Base-by-base conservation (phyloP, 257 asterid species). In the Ligustrum vulgare region DNA sequence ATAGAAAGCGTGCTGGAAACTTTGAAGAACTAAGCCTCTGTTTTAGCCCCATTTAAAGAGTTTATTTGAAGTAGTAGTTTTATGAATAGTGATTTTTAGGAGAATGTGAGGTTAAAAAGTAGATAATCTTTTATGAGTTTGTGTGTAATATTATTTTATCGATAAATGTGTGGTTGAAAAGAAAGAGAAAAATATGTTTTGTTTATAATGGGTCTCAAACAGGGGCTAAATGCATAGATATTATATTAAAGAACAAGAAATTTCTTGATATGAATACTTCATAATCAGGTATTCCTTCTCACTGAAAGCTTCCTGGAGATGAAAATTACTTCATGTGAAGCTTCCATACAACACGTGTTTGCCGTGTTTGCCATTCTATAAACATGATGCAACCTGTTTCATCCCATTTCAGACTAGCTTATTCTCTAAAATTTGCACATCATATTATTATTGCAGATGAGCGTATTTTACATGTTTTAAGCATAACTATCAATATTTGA, bases 221-320 rank as follows among this genome's bases (percentile, higher is more conserved):
- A n/a, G n/a, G n/a, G n/a, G 68, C 43, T 64, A 23, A n/a, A 22
- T 11, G 49, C 54, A 37, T 65, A 56, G 36, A 67, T 22, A 78
- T 16, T 18, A 51, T 58, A 74, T 41, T 8, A 64, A 64, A 18
- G 62, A n/a, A 69, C 25, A 18, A 47, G 51, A 36, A 54, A 34
- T 51, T 33, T 75, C 43, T 47, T 13, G 60, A 39, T 33, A 8
- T 18, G 33, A n/a, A 73, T 20, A 10, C 35, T 65, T 49, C 45
- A 56, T 47, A 74, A 41, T 28, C 51, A 41, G 8, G 8, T 49
- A n/a, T 74, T 70, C 54, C 72, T 39, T 16, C 23, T 60, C 51
- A 35, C 47, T n/a, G 9, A 39, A 63, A 70, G 15, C 37, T 66
- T 4, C 67, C 54, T 32, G 9, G 54, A 47, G 43, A 75, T 49